Evolutionary conservation across 2,329 filamentous ascomycete genomes (phyloP), one percentile per base, ranked within the genome.

Genomic region (Penicillium sp.): DNA sequence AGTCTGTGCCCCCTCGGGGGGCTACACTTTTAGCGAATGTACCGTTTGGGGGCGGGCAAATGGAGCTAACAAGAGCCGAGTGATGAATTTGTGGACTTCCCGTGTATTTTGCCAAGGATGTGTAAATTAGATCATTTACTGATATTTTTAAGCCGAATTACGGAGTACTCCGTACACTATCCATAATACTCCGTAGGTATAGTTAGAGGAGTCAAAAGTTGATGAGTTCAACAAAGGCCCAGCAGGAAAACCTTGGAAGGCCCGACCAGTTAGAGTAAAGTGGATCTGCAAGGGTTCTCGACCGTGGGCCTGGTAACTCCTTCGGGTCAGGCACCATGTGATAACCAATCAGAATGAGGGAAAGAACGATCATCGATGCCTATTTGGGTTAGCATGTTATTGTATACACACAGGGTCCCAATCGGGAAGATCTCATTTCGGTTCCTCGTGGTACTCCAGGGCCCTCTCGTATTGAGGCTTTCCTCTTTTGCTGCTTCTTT

Each of bases 1-100:
- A 60, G 63, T 63, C 63, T 58, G 63, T 64, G 62, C 60, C 60
- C 62, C 62, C 59, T 43, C 40, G 25, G 48, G 49, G 49, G 52
- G 53, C 54, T 50, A 54, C 54, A 19, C 41, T 43, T 46, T 46
- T 58, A 62, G 60, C 60, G 60, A 60, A 56, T 36, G 50, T 27
- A 39, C 41, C 43, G 19, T 5, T 29, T 33, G 38, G 38, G 29
- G 49, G 50, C 50, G 29, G 39, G 50, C 50, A 34, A 52, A 52
- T 3, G 38, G 38, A 16, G 29, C 21, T 45, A 19, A n/a, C 21
- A 45, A 33, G 39, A 21, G 13, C 25, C 48, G n/a, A 7, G 33
- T 23, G 41, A 51, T 43, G 33, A 33, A 52, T 33, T 47, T 25
- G 41, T 36, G 9, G 16, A 53, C 16, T 41, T 40, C 52, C 44